Evolutionary conservation across 2,329 filamentous ascomycete species (phyloP).

Genomic region (Biscogniauxia sp.): DNA sequence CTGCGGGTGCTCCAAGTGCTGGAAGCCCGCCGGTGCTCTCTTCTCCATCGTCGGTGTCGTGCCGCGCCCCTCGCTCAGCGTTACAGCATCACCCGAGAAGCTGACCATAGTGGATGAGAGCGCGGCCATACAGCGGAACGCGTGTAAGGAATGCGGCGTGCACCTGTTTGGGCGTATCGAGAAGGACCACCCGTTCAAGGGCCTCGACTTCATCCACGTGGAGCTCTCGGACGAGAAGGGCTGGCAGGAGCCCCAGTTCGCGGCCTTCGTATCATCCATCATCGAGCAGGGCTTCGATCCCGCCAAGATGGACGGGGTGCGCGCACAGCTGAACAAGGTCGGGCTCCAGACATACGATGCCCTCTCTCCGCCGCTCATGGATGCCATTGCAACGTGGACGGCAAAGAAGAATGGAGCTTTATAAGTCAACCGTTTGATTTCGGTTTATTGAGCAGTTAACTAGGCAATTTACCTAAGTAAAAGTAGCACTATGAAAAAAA

Average conservation of each 20-base stretch:
- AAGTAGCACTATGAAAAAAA: too few species aligned
- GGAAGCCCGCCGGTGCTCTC: constrained; percentile 63
- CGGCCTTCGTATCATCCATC: constrained; percentile 64
- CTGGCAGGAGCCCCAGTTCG: constrained; percentile 73
- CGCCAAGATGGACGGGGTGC: constrained; percentile 51
- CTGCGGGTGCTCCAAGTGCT: constrained; percentile 71
- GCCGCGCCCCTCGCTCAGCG: constrained; percentile 50
- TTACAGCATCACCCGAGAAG: constrained; percentile 59
- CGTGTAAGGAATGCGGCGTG: constrained; percentile 59
- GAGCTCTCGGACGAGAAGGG: constrained; percentile 59
- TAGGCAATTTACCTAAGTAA: too few species aligned
- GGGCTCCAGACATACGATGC: constrained; percentile 64
- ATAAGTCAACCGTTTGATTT: not conserved
- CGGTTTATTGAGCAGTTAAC: too few species aligned
- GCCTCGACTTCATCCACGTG: constrained; percentile 66
- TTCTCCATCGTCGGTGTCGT: constrained; percentile 65
- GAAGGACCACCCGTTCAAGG: constrained; percentile 63
- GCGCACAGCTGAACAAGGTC: constrained; percentile 48
- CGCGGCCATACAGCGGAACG: constrained; percentile 60
- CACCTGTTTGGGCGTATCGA: constrained; percentile 66
- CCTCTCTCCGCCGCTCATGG: constrained; percentile 62
- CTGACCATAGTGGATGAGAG: constrained; percentile 52
- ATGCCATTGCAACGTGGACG: constrained; percentile 55
- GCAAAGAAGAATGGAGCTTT: constrained; percentile 44
- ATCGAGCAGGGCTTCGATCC: constrained; percentile 66